Evolutionary conservation across 2,329 filamentous ascomycete genomes (phyloP), one percentile per base, ranked within the genome.

Genomic region (Verticillium isaacii): DNA sequence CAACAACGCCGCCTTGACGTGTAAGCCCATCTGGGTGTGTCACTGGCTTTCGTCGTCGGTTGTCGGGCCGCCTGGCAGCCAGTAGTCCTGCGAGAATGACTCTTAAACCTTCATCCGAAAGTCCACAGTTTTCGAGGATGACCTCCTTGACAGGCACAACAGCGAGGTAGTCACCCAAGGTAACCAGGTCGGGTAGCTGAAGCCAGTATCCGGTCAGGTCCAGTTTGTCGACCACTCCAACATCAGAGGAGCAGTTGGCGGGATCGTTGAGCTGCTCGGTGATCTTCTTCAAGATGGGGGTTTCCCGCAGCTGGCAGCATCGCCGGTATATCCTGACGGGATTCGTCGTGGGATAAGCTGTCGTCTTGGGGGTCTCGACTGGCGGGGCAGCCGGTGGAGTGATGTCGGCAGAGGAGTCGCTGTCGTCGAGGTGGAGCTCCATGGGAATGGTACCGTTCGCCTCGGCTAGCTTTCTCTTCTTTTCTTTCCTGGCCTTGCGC

Each of bases 261-360:
- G 88, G 83, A 41, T 89, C 86, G 41, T 85, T 86, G 5, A 99
- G 88, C 73, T 97, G 93, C 69, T 96, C 92, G 0, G 92, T 94
- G 56, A 99, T 90, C 70, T 91, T 92, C 74, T 96, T 96, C 23
- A 98, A 79, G 59, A 97, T 93, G 0, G 93, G 92, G 0, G 93
- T 96, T 76, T 98, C 95, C 62, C 95, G 86, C 34, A 99, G 79
- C 72, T 98, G 94, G 72, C 95, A 98, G 73, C 95, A 98, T 71
- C 95, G 85, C 66, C 94, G 86, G 74, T 99, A 99, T 69, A 99
- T 96, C 62, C 94, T 85, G 15, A 93, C 86, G 2, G 95, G 94
- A 71, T 97, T 95, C 1, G 90, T 96, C 0, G 94, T 97, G 0
- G 94, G 93, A 11, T 63, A 65, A 2, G 63, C 61, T 32, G 66